Conservation (phyloP, 495 filamentous ascomycete species). For the Talaromyces liani region DNA sequence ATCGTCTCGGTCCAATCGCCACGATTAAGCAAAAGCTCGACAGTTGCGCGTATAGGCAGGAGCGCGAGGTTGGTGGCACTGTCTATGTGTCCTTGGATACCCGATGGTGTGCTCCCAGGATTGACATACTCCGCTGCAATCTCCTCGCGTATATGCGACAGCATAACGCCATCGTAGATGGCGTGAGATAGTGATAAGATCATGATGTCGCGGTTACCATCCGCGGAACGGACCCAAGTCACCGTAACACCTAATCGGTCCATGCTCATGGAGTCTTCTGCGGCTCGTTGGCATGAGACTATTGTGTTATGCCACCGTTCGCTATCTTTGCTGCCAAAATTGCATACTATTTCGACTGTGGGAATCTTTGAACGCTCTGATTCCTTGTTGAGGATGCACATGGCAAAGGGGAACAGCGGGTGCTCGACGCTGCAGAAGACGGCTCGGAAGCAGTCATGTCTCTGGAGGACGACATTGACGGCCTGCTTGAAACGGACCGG, state of each 20-base stretch:
- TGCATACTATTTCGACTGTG: not conserved
- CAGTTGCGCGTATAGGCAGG: not conserved
- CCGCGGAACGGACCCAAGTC: not conserved
- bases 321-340: not conserved
- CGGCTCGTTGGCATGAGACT: not conserved
- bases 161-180: conserved; percentile 4
- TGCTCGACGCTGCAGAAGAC: not conserved
- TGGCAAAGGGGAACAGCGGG: not conserved
- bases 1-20: not conserved
- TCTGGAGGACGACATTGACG: not conserved
- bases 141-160: not conserved
- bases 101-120: not conserved
- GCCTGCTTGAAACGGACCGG: not conserved
- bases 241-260: not conserved
- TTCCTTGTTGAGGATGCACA: not conserved
- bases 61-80: not conserved
- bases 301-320: not conserved
- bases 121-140: not conserved
- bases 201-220: not conserved
- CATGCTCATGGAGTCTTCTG: conserved; percentile 4
- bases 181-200: conserved; percentile 7
- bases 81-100: not conserved
- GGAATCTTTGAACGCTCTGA: not conserved
- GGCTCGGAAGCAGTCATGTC: not conserved
- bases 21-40: not conserved